Conservation (phyloP, 2,329 filamentous ascomycete genomes). For the Alternaria panax region DNA sequence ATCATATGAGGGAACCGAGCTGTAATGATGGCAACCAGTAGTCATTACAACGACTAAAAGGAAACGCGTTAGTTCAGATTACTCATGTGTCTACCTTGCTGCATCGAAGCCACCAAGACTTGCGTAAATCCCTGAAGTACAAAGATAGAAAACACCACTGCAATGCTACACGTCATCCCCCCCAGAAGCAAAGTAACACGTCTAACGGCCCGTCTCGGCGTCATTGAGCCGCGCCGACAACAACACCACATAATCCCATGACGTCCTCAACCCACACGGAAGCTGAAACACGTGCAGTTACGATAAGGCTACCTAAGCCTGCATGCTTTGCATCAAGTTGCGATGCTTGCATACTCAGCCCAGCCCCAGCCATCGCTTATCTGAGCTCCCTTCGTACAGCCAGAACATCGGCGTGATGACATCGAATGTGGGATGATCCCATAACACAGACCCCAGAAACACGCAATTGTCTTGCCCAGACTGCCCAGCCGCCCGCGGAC, state of each 20-base stretch:
- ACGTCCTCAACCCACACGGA: conserved; percentile 4
- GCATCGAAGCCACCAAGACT: neutral
- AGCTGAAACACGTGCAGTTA: conserved; percentile 12
- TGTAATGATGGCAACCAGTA: neutral
- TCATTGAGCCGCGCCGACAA: conserved; percentile 10
- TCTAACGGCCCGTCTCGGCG: conserved; percentile 15
- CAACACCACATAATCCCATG: neutral
- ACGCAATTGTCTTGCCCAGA: conserved; percentile 2
- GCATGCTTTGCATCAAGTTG: conserved; percentile 3
- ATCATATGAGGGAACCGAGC: neutral
- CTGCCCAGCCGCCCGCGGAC: neutral
- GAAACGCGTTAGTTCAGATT: neutral
- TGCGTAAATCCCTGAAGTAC: neutral
- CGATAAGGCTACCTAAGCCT: neutral
- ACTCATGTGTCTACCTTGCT: neutral
- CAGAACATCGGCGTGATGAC: conserved; percentile 7
- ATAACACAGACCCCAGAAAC: neutral
- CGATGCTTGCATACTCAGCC: neutral
- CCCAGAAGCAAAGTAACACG: neutral
- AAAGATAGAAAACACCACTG: conserved; percentile 4
- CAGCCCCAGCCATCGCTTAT: conserved; percentile 6
- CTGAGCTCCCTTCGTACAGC: neutral
- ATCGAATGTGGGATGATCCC: conserved; percentile 8
- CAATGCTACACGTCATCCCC: conserved; percentile 4
- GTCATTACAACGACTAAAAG: neutral